Conservation (phyloP, 192 early-diverging fungal species). For the Umbelopsis sp. region DNA sequence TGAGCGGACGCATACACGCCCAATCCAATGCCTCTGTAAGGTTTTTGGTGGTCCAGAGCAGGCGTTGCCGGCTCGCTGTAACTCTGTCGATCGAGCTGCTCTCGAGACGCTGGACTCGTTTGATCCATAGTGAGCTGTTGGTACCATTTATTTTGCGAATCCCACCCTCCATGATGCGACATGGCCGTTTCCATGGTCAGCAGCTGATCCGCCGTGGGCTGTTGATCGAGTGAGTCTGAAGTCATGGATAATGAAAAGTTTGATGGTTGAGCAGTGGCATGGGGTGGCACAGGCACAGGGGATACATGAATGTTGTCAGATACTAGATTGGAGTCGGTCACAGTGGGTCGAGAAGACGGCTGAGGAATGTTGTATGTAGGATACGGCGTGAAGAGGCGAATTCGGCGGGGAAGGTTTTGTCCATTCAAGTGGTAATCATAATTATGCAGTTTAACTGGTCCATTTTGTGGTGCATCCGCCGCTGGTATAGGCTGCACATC, state of each 20-base stretch:
- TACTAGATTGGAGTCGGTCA: not conserved
- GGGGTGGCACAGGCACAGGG: not conserved
- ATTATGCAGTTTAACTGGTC: slow-evolving; percentile 11
- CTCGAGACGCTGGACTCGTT: not conserved
- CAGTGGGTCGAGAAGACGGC: not conserved
- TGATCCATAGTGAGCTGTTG: not conserved
- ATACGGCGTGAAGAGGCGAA: slow-evolving; percentile 3
- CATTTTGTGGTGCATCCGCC: not conserved
- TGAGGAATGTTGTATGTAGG: slow-evolving; percentile 8
- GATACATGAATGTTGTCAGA: slow-evolving; percentile 3
- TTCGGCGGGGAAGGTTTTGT: slow-evolving; percentile 1
- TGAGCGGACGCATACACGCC: slow-evolving; percentile 43
- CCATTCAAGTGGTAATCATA: slow-evolving; percentile 12
- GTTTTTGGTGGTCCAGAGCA: not conserved
- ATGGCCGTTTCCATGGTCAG: slow-evolving; percentile 5
- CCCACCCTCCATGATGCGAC: not conserved
- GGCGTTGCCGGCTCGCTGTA: not conserved
- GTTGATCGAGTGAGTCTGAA: not conserved
- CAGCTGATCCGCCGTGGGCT: not conserved
- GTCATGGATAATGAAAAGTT: not conserved
- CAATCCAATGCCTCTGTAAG: slow-evolving; percentile 35
- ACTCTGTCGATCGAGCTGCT: not conserved
- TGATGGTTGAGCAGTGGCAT: not conserved
- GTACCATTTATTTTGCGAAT: slow-evolving; percentile 3
- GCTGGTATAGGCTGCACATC: not conserved